Evolutionary conservation across 371 early-diverging fungal genomes (phyloP).

Genomic region (Cokeromyces recurvatus): DNA sequence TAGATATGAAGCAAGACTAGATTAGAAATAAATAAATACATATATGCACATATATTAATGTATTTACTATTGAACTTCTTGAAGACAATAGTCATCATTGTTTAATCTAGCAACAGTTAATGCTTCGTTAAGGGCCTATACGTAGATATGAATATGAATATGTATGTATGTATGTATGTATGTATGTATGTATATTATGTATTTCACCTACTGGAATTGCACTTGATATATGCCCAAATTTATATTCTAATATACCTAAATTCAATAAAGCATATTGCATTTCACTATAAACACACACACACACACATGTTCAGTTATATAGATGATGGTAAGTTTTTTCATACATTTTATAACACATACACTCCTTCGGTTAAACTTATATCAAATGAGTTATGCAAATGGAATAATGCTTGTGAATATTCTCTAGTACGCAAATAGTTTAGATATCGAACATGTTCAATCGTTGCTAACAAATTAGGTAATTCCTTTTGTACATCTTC

Average conservation of each 20-base stretch:
- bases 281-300: conserved; percentile 20
- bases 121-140: conserved; percentile 37
- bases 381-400: conserved; percentile 30
- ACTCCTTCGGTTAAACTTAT: conserved; percentile 25
- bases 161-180: too few relatives aligned
- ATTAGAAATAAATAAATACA: neutral
- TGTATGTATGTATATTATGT: too few relatives aligned
- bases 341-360: too few relatives aligned
- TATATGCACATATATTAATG: neutral
- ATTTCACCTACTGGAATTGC: conserved; percentile 27
- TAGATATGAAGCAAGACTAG: neutral
- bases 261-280: conserved; percentile 36
- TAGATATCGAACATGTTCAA: conserved; percentile 33
- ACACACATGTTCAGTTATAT: too few relatives aligned
- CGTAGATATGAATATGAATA: too few relatives aligned
- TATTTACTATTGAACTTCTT: conserved; percentile 28
- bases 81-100: conserved; percentile 30
- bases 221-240: conserved; percentile 30
- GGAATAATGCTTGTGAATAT: conserved; percentile 28
- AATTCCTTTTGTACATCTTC: conserved; percentile 23
- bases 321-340: too few relatives aligned
- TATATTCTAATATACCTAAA: conserved; percentile 35
- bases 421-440: conserved; percentile 35
- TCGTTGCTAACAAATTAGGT: conserved; percentile 17
- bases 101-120: conserved; percentile 28